Evolutionary conservation across 257 asterid species (phyloP).

Genomic region (Jacaranda mimosifolia): DNA sequence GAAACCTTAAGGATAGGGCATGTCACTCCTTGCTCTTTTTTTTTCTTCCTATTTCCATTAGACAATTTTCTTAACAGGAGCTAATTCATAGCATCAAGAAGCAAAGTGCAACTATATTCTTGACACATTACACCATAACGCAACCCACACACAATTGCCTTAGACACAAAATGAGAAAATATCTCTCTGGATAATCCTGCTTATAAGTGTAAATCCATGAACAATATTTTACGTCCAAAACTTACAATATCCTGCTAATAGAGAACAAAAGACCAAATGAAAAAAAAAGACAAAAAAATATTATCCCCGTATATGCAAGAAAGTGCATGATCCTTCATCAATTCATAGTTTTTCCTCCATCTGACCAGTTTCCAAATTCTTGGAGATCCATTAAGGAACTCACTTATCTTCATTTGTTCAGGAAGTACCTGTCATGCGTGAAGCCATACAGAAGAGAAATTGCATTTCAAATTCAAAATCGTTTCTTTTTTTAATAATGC

Average conservation of each 20-base stretch:
- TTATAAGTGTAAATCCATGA: too few species aligned
- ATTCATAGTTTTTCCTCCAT: not conserved
- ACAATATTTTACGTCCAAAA: constrained; percentile 6
- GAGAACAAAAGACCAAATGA: constrained; percentile 6
- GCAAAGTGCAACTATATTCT: constrained; percentile 38
- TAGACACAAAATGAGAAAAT: constrained; percentile 51
- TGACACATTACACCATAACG: constrained; percentile 41
- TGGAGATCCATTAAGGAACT: not conserved
- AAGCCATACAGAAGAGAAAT: too few species aligned
- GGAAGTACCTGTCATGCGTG: too few species aligned
- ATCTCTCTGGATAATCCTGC: constrained; percentile 50
- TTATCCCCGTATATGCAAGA: constrained; percentile 72
- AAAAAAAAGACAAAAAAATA: not conserved
- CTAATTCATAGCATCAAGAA: constrained; percentile 34
- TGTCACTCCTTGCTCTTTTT: too few species aligned
- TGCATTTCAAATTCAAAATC: too few species aligned
- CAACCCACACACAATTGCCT: constrained; percentile 41
- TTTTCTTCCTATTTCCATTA: too few species aligned
- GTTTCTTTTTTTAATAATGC: too few species aligned
- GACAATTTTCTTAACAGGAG: too few species aligned
- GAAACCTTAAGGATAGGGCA: too few species aligned
- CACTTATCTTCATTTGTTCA: not conserved
- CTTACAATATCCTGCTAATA: constrained; percentile 26
- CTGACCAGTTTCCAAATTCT: constrained; percentile 35
- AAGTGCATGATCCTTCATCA: constrained; percentile 40